Evolutionary conservation across 2,329 filamentous ascomycete genomes (phyloP), one percentile per base, ranked within the genome.

Genomic region (Verticillium tricorpus): DNA sequence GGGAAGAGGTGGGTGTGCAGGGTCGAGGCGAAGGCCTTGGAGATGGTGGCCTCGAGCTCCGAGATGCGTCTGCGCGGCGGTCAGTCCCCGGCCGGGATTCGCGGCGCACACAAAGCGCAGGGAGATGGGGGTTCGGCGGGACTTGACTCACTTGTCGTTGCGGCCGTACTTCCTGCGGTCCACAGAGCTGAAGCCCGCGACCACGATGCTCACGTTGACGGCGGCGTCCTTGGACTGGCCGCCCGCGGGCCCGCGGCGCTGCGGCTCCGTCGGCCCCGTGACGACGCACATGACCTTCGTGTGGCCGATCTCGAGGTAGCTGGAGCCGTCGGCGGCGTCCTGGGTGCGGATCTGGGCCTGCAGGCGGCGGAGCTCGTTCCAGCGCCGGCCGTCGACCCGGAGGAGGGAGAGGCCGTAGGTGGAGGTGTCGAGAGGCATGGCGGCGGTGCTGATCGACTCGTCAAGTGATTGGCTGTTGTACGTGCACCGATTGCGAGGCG

Each of bases 211-310:
- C 25, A 97, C 93, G 28, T 86, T 85, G 14, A 98, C 86, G 59
- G 87, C 85, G 4, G 89, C 90, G 25, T 83, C 84, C 34, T 81
- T 80, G 14, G 68, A 67, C 57, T 71, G 69, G 22, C 63, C 67
- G 54, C 62, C 67, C 17, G 67, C 66, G 1, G 63, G 68, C 17
- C 78, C 70, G 31, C 67, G 71, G 64, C 69, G 68, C 64, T 76
- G 76, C 60, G 78, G 77, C 76, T 99, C 95, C 40, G 85, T 87
- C 0, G 95, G 95, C 0, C 95, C 95, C 1, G 89, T 87, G 57
- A 99, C 89, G 28, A 93, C 92, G 77, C 94, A 97, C 77, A 98
- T 91, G 68, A 99, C 89, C 73, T 97, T 95, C 25, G 95, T 99
- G 78, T 98, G 96, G 69, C 95, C 95, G 89, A 96, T 96, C 74